These are phyloP conservation scores for Hypoxylon fuscum DNA, from an alignment of 495 filamentous ascomycete genomes.

Conservation along the genomic window DNA sequence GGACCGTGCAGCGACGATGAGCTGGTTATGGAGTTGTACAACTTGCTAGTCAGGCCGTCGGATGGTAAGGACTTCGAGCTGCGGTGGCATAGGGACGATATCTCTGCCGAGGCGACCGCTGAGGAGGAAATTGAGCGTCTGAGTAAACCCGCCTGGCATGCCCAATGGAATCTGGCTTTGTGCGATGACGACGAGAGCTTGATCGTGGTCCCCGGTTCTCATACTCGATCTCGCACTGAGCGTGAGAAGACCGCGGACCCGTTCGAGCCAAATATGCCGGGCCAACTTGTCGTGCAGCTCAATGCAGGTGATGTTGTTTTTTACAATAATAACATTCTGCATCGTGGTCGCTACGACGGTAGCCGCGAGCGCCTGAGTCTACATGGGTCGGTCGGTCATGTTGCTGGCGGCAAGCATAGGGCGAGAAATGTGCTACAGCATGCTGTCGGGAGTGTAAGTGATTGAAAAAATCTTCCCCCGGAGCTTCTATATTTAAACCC, in stretches of 20 bases:
- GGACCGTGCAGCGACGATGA: slow-evolving; percentile 43
- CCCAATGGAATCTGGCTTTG: slow-evolving; percentile 83
- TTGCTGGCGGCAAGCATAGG: slow-evolving; percentile 59
- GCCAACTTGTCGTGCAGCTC: slow-evolving; percentile 68
- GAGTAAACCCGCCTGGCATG: slow-evolving; percentile 63
- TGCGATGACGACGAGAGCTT: slow-evolving; percentile 69
- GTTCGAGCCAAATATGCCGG: slow-evolving; percentile 65
- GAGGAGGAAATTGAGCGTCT: slow-evolving; percentile 64
- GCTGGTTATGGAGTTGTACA: slow-evolving; percentile 82
- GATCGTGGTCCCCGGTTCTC: slow-evolving; percentile 76
- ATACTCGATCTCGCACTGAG: slow-evolving; percentile 70
- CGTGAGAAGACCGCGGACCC: slow-evolving; percentile 69
- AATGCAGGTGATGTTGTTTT: slow-evolving; percentile 80
- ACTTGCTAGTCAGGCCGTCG: slow-evolving; percentile 76
- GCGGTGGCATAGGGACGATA: slow-evolving; percentile 82
- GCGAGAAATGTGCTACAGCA: slow-evolving; percentile 88
- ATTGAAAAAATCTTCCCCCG: background rate
- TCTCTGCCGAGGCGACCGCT: slow-evolving; percentile 62
- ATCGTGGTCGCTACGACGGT: slow-evolving; percentile 75
- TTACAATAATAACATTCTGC: slow-evolving; percentile 89
- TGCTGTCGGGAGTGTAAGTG: slow-evolving; percentile 66
- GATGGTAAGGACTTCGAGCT: slow-evolving; percentile 66
- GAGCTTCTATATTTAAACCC: background rate
- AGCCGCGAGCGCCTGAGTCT: slow-evolving; percentile 74
- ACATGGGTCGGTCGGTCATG: slow-evolving; percentile 81